These are phyloP conservation scores for Hypocreales sp. DNA, from an alignment of 2,329 filamentous ascomycete genomes.

Conservation along the genomic window DNA sequence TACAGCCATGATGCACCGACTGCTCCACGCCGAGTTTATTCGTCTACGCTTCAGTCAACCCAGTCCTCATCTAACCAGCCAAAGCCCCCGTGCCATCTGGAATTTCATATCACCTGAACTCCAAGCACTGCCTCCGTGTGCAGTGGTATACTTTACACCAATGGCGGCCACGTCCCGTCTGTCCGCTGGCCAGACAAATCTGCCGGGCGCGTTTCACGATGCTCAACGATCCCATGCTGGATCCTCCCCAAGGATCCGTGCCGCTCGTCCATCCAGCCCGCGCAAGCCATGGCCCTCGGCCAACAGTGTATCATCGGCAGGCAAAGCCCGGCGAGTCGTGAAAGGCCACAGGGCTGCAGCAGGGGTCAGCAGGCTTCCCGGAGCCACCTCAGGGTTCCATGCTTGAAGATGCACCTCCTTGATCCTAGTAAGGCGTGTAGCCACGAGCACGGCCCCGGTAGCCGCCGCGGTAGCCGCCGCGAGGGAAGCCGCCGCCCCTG, in stretches of 20 bases:
- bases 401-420: slow-evolving; percentile 13
- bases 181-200: neutral
- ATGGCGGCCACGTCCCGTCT: slow-evolving; percentile 1
- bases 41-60: too few relatives aligned
- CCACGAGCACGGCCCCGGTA: slow-evolving; percentile 52
- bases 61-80: slow-evolving; percentile 1
- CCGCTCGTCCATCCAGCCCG: neutral
- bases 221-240: too few relatives aligned
- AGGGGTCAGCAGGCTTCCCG: slow-evolving; percentile 4
- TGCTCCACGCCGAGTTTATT: too few relatives aligned
- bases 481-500: slow-evolving; percentile 26
- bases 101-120: slow-evolving; percentile 3
- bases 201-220: too few relatives aligned
- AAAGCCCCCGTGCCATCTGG: neutral
- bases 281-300: neutral
- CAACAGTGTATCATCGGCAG: neutral
- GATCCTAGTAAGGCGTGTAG: slow-evolving; percentile 46
- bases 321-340: too few relatives aligned
- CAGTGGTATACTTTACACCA: slow-evolving; percentile 1
- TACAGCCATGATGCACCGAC: too few relatives aligned
- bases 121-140: neutral
- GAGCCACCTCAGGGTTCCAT: slow-evolving; percentile 6
- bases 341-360: slow-evolving; percentile 1
- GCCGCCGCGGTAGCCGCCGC: slow-evolving; percentile 50
- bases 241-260: too few relatives aligned